Percentiles rank a stretch among this genome's conserved stretches.
Evolutionary conservation across 2,329 filamentous ascomycete genomes (phyloP).

Genomic region (Lasiodiplodia gonubiensis): DNA sequence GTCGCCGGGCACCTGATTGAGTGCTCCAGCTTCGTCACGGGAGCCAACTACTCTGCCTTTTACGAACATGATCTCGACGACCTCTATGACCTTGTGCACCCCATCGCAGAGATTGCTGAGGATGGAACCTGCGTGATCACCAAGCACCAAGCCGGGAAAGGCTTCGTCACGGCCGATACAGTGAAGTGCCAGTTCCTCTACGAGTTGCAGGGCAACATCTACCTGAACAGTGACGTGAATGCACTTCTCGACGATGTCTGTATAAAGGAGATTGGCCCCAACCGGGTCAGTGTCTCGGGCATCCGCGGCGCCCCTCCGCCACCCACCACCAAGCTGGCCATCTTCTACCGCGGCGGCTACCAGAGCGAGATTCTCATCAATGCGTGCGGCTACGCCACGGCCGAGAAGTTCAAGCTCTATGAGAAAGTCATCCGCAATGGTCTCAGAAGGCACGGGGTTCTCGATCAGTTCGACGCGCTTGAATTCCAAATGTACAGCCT

Average conservation of each 20-base stretch:
- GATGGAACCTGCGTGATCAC: constrained; percentile 57
- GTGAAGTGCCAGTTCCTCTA: constrained; percentile 52
- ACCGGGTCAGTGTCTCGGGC: constrained; percentile 46
- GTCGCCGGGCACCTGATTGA: constrained; percentile 62
- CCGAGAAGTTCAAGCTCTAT: constrained; percentile 12
- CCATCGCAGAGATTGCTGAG: constrained; percentile 56
- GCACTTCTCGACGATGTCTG: constrained; percentile 46
- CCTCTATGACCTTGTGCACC: constrained; percentile 53
- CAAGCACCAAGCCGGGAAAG: constrained; percentile 47
- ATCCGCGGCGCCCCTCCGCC: constrained; percentile 49
- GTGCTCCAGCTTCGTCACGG: constrained; percentile 60
- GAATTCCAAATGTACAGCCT: constrained; percentile 23
- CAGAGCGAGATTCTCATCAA: constrained; percentile 36
- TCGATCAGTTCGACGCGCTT: constrained; percentile 3
- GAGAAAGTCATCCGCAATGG: constrained; percentile 4
- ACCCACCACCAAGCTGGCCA: constrained; percentile 49
- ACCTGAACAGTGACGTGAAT: constrained; percentile 54
- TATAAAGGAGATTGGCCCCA: constrained; percentile 40
- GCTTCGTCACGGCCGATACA: constrained; percentile 43
- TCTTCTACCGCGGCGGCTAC: constrained; percentile 47
- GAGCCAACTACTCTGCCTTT: constrained; percentile 61
- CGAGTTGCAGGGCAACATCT: constrained; percentile 55
- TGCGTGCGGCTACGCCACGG: background rate
- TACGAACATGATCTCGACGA: constrained; percentile 51
- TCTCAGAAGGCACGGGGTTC: constrained; percentile 2